phyloP scores from a whole-genome alignment of 169 alveolate genomes.

The Eimeria falciformis region DNA sequence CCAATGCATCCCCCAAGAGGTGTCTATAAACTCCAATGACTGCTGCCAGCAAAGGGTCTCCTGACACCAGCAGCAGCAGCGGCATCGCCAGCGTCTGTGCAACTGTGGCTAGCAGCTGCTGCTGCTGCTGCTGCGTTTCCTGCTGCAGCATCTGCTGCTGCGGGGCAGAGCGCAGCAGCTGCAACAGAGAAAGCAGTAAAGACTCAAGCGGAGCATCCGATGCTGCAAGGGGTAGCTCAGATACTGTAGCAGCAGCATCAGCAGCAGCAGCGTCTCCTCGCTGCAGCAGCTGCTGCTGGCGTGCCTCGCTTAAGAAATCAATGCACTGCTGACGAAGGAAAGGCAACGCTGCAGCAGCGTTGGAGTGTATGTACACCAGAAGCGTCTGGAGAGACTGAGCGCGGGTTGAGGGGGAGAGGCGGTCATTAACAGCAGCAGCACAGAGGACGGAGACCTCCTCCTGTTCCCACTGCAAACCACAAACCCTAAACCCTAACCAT shows the following conservation, averaged over 20 bases:
- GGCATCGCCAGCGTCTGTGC: conserved; percentile 60
- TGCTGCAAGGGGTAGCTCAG: conserved; percentile 24
- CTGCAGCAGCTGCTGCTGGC: background rate
- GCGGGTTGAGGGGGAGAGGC: conserved; percentile 58
- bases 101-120: conserved; percentile 10
- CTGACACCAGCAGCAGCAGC: conserved; percentile 58
- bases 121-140: conserved; percentile 36
- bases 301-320: background rate
- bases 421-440: conserved; percentile 57
- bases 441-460: conserved; percentile 48
- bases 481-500: conserved; percentile 12
- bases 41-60: conserved; percentile 38
- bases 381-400: conserved; percentile 33
- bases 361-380: conserved; percentile 56
- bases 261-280: conserved; percentile 55
- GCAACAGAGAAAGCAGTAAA: conserved; percentile 44
- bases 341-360: conserved; percentile 34
- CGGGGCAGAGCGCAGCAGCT: conserved; percentile 53
- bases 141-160: conserved; percentile 27
- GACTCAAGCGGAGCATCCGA: background rate
- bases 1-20: conserved; percentile 51
- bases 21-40: conserved; percentile 38
- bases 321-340: conserved; percentile 53
- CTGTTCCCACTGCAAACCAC: conserved; percentile 36
- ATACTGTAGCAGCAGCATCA: conserved; percentile 44